Conservation (phyloP, 2,329 filamentous ascomycete species). For the Tolypocladium ovalisporum region DNA sequence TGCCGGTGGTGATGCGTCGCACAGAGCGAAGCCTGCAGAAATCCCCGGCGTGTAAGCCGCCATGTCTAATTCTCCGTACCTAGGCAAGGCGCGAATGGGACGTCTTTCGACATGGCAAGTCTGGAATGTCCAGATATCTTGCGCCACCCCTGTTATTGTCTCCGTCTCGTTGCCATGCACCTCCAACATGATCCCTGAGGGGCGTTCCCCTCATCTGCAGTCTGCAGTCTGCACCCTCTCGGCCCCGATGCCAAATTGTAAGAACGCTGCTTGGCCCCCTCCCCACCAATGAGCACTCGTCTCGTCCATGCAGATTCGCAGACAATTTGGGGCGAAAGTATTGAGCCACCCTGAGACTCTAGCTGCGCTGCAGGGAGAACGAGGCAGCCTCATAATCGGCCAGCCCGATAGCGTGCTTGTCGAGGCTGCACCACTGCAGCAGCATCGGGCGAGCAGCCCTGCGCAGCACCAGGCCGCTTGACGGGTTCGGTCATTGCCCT, state of each 20-base stretch:
- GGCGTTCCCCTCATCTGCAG: not conserved
- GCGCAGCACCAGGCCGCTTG: not conserved
- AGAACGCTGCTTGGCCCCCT: not conserved
- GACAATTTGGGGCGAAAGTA: not conserved
- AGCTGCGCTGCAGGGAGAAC: not conserved
- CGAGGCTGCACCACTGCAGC: not conserved
- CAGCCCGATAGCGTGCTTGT: not conserved
- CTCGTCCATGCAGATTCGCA: not conserved
- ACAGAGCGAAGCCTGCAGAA: not conserved
- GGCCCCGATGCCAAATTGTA: not conserved
- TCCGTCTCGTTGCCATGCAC: not conserved
- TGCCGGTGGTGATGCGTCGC: not conserved
- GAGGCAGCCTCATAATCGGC: not conserved
- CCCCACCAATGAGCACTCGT: not conserved
- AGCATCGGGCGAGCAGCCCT: not conserved
- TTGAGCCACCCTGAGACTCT: not conserved
- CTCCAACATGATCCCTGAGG: not conserved
- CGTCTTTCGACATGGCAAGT: not conserved
- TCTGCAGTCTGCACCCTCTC: not conserved
- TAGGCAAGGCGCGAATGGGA: not conserved
- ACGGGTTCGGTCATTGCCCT: not conserved
- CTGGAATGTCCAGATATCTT: not conserved
- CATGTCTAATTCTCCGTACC: not conserved
- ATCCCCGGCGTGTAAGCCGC: not conserved
- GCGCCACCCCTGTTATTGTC: no score